Conservation (phyloP, 169 alveolate genomes). For the Plasmodium cynomolgi region DNA sequence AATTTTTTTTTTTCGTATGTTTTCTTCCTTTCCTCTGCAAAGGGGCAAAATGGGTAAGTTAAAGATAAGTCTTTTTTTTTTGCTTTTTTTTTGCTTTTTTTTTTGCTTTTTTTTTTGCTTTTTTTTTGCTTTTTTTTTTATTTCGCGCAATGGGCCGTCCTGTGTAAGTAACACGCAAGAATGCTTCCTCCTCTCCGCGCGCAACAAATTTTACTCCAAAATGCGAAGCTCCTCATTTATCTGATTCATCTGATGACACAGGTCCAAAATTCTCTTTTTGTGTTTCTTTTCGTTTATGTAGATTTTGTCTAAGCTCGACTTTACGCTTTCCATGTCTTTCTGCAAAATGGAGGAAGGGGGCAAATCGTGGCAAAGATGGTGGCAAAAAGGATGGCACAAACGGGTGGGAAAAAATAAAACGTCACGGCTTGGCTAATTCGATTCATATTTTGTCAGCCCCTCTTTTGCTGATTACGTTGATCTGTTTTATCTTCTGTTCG, state of each 20-base stretch:
- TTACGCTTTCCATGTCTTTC: conserved; percentile 64
- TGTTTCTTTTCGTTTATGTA: conserved; percentile 65
- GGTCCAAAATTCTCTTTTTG: conserved; percentile 56
- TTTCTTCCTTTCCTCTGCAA: conserved; percentile 70
- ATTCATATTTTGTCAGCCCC: neutral
- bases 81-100: neutral
- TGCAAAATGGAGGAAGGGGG: neutral
- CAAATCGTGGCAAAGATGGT: neutral
- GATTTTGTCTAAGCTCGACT: conserved; percentile 58
- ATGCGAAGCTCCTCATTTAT: conserved; percentile 67
- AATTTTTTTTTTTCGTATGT: conserved; percentile 64
- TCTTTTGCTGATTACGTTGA: conserved; percentile 24
- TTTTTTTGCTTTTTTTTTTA: neutral
- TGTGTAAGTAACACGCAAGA: neutral
- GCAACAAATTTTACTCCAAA: conserved; percentile 35
- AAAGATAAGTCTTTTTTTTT: neutral
- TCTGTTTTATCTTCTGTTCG: conserved; percentile 56
- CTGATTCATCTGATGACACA: conserved; percentile 74
- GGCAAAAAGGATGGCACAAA: neutral
- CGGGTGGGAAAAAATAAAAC: neutral
- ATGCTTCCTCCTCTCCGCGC: neutral
- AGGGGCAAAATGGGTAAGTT: neutral
- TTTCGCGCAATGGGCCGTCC: neutral
- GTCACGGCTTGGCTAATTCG: neutral
- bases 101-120: too few relatives aligned